These are phyloP conservation scores for Leccinum griseonigrum DNA, from an alignment of 1,284 basidiomycete genomes.

Conservation along the genomic window DNA sequence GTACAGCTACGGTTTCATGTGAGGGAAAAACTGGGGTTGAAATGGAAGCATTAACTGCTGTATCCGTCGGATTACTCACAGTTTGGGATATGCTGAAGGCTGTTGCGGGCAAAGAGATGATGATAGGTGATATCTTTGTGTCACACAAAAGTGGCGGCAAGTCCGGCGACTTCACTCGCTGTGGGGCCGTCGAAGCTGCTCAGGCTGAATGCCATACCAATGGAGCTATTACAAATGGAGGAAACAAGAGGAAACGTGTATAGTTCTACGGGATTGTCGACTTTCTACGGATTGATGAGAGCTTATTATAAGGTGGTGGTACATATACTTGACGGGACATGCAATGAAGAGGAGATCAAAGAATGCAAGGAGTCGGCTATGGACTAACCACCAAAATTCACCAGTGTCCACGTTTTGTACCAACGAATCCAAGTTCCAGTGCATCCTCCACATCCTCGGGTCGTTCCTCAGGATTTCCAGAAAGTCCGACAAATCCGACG, in stretches of 20 bases:
- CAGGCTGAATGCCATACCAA: not conserved
- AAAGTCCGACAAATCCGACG: conserved; percentile 49
- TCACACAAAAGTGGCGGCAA: conserved; percentile 70
- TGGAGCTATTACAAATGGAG: no score
- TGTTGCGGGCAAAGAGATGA: conserved; percentile 82
- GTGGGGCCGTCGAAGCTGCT: not conserved
- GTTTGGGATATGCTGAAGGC: conserved; percentile 95
- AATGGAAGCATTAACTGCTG: conserved; percentile 91
- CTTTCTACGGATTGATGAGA: not conserved
- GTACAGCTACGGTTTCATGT: conserved; percentile 67
- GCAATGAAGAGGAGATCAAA: not conserved
- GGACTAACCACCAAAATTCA: conserved; percentile 4
- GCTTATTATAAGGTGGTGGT: not conserved
- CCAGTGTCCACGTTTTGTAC: conserved; percentile 30
- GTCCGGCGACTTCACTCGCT: conserved; percentile 60
- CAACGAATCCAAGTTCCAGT: conserved; percentile 52
- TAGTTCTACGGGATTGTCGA: not conserved
- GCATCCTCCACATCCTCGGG: conserved; percentile 42
- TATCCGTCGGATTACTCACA: conserved; percentile 75
- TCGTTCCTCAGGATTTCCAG: conserved; percentile 15
- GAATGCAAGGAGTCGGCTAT: not conserved
- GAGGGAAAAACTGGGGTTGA: conserved; percentile 86
- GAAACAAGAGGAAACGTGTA: not conserved
- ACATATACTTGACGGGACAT: not conserved
- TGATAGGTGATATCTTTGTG: conserved; percentile 67